These are phyloP conservation scores for Asclepias syriaca DNA, from an alignment of 257 asterid genomes.

Conservation along the genomic window DNA sequence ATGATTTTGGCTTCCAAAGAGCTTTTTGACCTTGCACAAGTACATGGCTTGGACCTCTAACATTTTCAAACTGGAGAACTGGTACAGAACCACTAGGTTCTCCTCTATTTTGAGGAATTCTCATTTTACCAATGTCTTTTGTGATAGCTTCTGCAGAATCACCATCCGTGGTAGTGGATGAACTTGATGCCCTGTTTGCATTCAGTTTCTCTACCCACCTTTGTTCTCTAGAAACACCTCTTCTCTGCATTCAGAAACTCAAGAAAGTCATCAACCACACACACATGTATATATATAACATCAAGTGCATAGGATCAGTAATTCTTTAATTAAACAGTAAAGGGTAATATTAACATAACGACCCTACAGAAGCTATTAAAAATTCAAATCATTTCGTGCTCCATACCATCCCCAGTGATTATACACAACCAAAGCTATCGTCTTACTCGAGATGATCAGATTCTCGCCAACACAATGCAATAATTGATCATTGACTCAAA, in stretches of 20 bases:
- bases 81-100: conserved; percentile 33
- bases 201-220: conserved; percentile 51
- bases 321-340: background rate
- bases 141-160: conserved; percentile 40
- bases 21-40: conserved; percentile 40
- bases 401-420: background rate
- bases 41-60: conserved; percentile 27
- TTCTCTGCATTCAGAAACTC: conserved; percentile 40
- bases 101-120: conserved; percentile 44
- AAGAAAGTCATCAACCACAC: conserved; percentile 4
- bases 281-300: background rate
- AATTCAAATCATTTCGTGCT: background rate
- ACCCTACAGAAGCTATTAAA: background rate
- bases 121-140: conserved; percentile 33
- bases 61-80: conserved; percentile 38
- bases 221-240: conserved; percentile 37
- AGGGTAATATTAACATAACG: background rate
- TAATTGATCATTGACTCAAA: background rate
- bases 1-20: conserved; percentile 62
- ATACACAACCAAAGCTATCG: background rate
- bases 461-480: background rate
- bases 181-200: conserved; percentile 21
- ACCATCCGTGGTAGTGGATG: conserved; percentile 29
- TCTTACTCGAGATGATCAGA: background rate
- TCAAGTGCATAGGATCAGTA: background rate